These are phyloP conservation scores for Aspergillus campestris DNA, from an alignment of 495 filamentous ascomycete species.

Conservation along the genomic window DNA sequence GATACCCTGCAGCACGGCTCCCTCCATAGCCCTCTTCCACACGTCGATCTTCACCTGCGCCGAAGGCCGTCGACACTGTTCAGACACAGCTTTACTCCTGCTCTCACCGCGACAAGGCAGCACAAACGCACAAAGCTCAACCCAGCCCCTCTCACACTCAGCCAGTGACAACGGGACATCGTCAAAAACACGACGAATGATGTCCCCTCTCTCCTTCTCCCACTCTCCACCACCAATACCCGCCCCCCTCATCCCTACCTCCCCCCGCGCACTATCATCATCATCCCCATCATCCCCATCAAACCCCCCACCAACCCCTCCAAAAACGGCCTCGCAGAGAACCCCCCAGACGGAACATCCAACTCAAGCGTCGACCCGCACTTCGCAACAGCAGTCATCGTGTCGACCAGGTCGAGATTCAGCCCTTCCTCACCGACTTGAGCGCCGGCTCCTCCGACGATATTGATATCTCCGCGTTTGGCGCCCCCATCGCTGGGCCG, in stretches of 20 bases:
- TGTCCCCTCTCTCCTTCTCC: too few relatives aligned
- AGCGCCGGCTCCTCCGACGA: conserved; percentile 17
- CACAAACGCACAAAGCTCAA: conserved; percentile 42
- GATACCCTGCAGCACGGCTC: conserved; percentile 34
- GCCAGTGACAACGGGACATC: conserved; percentile 38
- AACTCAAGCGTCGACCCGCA: conserved; percentile 69
- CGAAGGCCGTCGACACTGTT: conserved; percentile 33
- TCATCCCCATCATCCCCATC: conserved; percentile 11
- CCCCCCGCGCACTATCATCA: not conserved
- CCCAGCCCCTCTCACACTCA: conserved; percentile 42
- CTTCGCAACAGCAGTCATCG: conserved; percentile 56
- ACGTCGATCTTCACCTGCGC: conserved; percentile 30
- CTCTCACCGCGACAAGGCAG: conserved; percentile 4
- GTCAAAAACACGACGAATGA: conserved; percentile 21
- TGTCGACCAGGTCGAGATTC: conserved; percentile 30
- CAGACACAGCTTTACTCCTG: not conserved
- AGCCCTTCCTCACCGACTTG: conserved; percentile 12
- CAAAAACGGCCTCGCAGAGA: conserved; percentile 27
- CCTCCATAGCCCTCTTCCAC: conserved; percentile 40
- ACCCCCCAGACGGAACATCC: conserved; percentile 23
- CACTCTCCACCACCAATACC: not conserved
- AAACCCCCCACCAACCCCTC: conserved; percentile 25
- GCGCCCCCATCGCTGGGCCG: conserved; percentile 37
- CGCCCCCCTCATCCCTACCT: not conserved
- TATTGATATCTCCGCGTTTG: conserved; percentile 22